A percentile compares a stretch with the other conserved stretches of the same genome.
These are phyloP conservation scores for Lachnum nothofagi DNA, from an alignment of 2,329 filamentous ascomycete species.

Conservation along the genomic window DNA sequence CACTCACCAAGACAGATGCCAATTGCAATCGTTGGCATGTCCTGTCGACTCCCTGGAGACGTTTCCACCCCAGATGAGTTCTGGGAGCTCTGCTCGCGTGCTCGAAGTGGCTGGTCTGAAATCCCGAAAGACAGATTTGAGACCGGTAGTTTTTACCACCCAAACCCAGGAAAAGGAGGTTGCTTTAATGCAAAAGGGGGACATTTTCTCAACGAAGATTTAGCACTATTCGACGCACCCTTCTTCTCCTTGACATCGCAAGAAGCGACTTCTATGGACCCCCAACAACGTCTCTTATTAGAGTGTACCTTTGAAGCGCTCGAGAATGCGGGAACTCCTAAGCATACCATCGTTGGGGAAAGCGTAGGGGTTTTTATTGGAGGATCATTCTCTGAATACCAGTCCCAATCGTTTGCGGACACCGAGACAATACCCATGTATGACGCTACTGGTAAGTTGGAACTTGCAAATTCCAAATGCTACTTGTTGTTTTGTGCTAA, in stretches of 20 bases:
- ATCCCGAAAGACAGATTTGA: conserved; percentile 40
- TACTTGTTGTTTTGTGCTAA: no score
- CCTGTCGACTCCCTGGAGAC: conserved; percentile 35
- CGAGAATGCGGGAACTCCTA: conserved; percentile 21
- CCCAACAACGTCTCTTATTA: conserved; percentile 5
- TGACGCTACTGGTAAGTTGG: no score
- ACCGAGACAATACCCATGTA: no score
- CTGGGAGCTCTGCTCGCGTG: conserved; percentile 37
- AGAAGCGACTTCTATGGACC: conserved; percentile 25
- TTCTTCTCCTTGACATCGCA: conserved; percentile 24
- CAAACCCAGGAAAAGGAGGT: conserved; percentile 34
- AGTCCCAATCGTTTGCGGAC: no score
- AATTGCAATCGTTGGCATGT: conserved; percentile 36
- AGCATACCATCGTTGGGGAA: conserved; percentile 15
- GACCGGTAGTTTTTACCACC: conserved; percentile 50
- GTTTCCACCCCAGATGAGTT: conserved; percentile 35
- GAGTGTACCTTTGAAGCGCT: conserved; percentile 25
- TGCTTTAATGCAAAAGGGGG: conserved; percentile 25
- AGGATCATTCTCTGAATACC: no score
- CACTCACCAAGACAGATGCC: conserved; percentile 14
- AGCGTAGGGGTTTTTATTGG: no score
- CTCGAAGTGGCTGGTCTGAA: conserved; percentile 34
- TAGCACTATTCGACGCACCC: conserved; percentile 34
- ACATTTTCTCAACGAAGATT: conserved; percentile 32
- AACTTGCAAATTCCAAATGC: no score